Evolutionary conservation across 1,284 basidiomycete species (phyloP), one percentile per base, ranked within the genome.

Genomic region (Stereum hirsutum): DNA sequence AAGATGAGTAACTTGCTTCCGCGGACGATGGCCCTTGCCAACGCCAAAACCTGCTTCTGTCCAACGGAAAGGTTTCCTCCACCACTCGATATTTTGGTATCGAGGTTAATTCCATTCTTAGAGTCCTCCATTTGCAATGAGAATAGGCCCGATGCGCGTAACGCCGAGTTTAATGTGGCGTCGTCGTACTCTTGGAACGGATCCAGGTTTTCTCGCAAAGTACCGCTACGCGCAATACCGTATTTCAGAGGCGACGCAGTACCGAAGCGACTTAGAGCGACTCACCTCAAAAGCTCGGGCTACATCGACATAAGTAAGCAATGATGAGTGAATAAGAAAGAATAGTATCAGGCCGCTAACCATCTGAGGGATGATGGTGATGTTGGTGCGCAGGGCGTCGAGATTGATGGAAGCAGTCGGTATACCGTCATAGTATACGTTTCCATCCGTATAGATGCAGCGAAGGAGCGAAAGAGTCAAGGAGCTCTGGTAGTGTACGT

Each of bases 141-240:
- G 52, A 68, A 74, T 1, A 81, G 57, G 1, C 76, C 76, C 3
- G 77, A 66, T 17, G 74, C 62, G n/a, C 69, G 67, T 2, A 82
- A 57, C 1, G 78, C 74, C 44, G 64, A 63, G 46, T 78, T 76
- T 38, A 81, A 60, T 4, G 62, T 64, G 1, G 73, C 72, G 56
- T 91, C 88, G 41, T 87, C 81, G 54, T 81, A 69, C 54, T 82
- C 70, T 5, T 70, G 74, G 55, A 89, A 90, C 0, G 88, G 87
- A 54, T 83, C 81, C 8, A 84, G 54, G 54, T 80, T 81, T 40
- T 71, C 59, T 10, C 77, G 65, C 23, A 81, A 55, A 0, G 71
- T 69, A 11, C 77, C 81, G 46, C 70, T 73, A 35, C n/a, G n/a
- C n/a, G n/a, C n/a, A n/a, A n/a, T n/a, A n/a, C n/a, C n/a, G n/a